These are phyloP conservation scores for Glarea lozoyensis DNA, from an alignment of 495 filamentous ascomycete genomes.

Conservation along the genomic window DNA sequence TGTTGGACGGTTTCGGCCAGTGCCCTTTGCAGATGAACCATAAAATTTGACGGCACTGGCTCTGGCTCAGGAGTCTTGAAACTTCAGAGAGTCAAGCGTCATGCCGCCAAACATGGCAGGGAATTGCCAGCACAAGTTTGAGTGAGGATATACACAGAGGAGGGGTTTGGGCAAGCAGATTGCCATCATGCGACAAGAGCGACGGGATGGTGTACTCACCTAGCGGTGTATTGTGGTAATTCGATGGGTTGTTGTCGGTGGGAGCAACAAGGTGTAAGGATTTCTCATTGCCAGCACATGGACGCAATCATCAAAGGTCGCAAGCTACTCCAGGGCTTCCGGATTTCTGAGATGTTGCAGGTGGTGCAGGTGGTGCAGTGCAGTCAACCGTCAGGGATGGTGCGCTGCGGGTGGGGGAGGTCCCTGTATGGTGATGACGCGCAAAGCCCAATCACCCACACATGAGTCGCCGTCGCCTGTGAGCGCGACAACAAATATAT, in stretches of 20 bases:
- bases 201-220: background rate
- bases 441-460: too few species aligned
- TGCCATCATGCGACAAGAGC: slow-evolving; percentile 1
- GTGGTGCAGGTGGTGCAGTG: too few species aligned
- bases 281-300: slow-evolving; percentile 8
- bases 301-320: background rate
- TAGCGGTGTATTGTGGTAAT: background rate
- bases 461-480: too few species aligned
- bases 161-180: background rate
- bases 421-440: too few species aligned
- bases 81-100: slow-evolving; percentile 3
- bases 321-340: background rate
- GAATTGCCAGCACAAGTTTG: background rate
- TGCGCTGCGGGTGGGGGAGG: too few species aligned
- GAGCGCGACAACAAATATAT: too few species aligned
- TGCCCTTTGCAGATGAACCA: too few species aligned
- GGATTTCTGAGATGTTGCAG: background rate
- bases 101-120: background rate
- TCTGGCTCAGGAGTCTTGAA: background rate
- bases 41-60: too few species aligned
- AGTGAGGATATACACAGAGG: background rate
- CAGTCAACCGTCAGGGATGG: too few species aligned
- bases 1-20: background rate
- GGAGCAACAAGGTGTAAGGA: background rate
- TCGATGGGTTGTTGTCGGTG: background rate